These are phyloP conservation scores for Udeniomyces megalosporus DNA, from an alignment of 768 basidiomycete genomes.

Conservation along the genomic window DNA sequence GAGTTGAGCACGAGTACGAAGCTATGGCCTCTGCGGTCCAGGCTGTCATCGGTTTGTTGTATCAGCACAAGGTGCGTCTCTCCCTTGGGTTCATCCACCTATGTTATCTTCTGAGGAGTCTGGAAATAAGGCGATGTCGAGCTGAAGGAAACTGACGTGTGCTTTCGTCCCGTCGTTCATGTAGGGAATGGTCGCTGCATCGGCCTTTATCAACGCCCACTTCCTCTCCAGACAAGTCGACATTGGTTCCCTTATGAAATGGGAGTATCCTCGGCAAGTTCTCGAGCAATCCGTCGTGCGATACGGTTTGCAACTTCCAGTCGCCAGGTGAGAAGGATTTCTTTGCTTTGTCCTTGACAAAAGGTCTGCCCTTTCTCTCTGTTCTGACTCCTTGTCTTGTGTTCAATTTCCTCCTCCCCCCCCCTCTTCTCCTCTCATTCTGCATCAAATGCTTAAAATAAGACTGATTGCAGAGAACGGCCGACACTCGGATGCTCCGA, in stretches of 20 bases:
- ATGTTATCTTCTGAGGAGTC: too few relatives aligned
- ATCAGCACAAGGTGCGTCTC: background rate
- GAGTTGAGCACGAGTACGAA: background rate
- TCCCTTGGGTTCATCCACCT: background rate
- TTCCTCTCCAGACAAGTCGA: conserved; percentile 79
- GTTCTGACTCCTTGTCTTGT: background rate
- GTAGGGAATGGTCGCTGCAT: conserved; percentile 53
- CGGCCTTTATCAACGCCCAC: conserved; percentile 71
- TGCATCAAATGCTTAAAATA: too few relatives aligned
- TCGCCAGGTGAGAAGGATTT: conserved; percentile 38
- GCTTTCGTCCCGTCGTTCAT: too few relatives aligned
- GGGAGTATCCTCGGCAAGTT: conserved; percentile 63
- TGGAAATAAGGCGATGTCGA: too few relatives aligned
- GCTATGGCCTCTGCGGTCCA: background rate
- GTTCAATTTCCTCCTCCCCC: too few relatives aligned
- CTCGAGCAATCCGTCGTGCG: conserved; percentile 55
- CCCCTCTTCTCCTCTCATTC: too few relatives aligned
- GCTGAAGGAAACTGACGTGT: too few relatives aligned
- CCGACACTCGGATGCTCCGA: conserved; percentile 70
- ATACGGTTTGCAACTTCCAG: conserved; percentile 22
- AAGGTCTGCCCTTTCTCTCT: background rate
- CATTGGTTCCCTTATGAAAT: conserved; percentile 60
- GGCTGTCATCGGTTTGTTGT: conserved; percentile 4
- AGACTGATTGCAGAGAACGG: conserved; percentile 88
- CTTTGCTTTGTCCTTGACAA: background rate